Percentiles rank a stretch among this genome's conserved stretches.
phyloP scores from a whole-genome alignment of 768 basidiomycete species.

The Lentinula sp. region DNA sequence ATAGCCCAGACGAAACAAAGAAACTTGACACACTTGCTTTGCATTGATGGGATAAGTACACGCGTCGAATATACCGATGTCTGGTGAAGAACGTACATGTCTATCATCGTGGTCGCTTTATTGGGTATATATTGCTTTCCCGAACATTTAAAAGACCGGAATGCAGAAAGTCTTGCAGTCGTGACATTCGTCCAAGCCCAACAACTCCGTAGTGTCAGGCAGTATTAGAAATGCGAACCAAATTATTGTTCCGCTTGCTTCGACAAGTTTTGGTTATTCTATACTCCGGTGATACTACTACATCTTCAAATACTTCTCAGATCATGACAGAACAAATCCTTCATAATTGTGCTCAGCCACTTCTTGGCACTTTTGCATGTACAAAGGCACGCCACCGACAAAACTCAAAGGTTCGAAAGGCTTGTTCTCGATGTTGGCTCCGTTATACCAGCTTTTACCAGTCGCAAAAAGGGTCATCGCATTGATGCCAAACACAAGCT shows the following conservation, averaged over 20 bases:
- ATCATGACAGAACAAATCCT: constrained; percentile 6
- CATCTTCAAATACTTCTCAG: not conserved
- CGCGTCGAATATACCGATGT: not conserved
- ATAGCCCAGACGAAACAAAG: not conserved
- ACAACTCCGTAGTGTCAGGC: no score
- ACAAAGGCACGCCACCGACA: constrained; percentile 8
- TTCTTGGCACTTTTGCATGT: constrained; percentile 4
- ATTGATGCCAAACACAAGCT: constrained; percentile 1
- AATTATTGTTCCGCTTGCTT: no score
- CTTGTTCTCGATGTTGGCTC: constrained; percentile 11
- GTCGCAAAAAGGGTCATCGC: not conserved
- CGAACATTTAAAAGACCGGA: no score
- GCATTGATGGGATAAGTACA: not conserved
- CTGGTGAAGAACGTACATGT: no score
- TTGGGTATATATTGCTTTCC: no score
- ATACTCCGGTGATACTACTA: no score
- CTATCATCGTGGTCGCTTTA: no score
- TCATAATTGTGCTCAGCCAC: constrained; percentile 10
- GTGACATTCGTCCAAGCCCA: no score
- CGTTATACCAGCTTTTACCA: constrained; percentile 11
- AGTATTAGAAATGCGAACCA: no score
- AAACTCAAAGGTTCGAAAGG: constrained; percentile 8
- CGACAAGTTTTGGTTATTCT: no score
- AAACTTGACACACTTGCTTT: not conserved
- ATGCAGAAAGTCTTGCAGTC: no score